phyloP scores from a whole-genome alignment of 2,329 filamentous ascomycete species.

The Colletotrichum magnum region DNA sequence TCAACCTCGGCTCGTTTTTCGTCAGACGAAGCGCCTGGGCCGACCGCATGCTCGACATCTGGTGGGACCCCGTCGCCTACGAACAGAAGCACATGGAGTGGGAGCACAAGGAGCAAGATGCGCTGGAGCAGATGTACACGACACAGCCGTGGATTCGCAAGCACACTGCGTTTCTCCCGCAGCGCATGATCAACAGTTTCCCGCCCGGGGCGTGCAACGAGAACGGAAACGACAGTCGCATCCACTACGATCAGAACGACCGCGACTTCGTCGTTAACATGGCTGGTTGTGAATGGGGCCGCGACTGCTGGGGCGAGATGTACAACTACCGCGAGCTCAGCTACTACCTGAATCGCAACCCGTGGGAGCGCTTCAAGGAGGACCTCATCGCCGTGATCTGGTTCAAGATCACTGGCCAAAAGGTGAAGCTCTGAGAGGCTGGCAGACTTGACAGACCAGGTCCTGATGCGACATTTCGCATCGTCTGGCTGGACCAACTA shows the following conservation, averaged over 20 bases:
- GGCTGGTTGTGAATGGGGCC: slow-evolving; percentile 97
- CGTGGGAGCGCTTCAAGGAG: slow-evolving; percentile 84
- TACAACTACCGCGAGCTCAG: slow-evolving; percentile 94
- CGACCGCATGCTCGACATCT: slow-evolving; percentile 91
- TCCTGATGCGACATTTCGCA: slow-evolving; percentile 28
- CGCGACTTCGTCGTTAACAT: slow-evolving; percentile 98
- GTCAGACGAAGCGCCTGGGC: slow-evolving; percentile 88
- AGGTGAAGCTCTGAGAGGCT: slow-evolving; percentile 65
- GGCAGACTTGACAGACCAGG: slow-evolving; percentile 1
- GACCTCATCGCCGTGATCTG: slow-evolving; percentile 73
- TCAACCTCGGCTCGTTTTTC: slow-evolving; percentile 98
- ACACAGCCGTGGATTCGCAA: slow-evolving; percentile 94
- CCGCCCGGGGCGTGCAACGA: slow-evolving; percentile 90
- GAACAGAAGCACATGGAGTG: slow-evolving; percentile 99
- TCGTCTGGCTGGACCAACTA: slow-evolving; percentile 24
- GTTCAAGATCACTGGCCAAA: slow-evolving; percentile 74
- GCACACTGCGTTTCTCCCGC: slow-evolving; percentile 89
- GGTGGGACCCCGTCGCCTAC: slow-evolving; percentile 98
- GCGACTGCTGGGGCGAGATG: slow-evolving; percentile 98
- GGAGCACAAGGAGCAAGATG: slow-evolving; percentile 99
- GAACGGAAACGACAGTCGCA: slow-evolving; percentile 78
- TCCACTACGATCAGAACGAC: slow-evolving; percentile 89
- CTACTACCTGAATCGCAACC: slow-evolving; percentile 87
- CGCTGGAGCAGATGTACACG: slow-evolving; percentile 90
- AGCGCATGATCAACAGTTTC: slow-evolving; percentile 95